Percentiles rank a stretch among this genome's conserved stretches.
Conservation (phyloP, 495 filamentous ascomycete genomes). For the Parathielavia hyrcaniae region DNA sequence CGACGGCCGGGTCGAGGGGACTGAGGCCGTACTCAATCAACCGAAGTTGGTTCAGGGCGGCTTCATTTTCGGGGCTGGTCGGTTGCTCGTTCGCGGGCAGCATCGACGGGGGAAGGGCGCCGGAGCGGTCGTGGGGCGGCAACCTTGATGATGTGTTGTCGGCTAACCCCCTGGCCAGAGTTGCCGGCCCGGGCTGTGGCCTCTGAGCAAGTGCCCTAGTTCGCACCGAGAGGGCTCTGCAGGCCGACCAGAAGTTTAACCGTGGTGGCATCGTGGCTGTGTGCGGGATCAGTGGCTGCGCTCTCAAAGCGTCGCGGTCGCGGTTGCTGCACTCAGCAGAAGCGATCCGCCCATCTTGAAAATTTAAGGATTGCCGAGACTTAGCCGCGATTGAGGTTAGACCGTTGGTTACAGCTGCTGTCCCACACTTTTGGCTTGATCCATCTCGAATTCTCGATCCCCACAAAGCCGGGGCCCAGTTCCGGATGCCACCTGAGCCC, state of each 20-base stretch:
- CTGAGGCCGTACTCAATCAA: constrained; percentile 31
- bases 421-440: not conserved
- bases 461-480: not conserved
- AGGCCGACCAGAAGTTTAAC: constrained; percentile 40
- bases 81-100: constrained; percentile 7
- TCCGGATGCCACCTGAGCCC: no score
- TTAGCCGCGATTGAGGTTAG: constrained; percentile 13
- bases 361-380: constrained; percentile 13
- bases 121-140: not conserved
- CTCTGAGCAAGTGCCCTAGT: constrained; percentile 39
- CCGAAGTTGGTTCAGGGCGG: constrained; percentile 35
- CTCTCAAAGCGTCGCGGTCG: not conserved
- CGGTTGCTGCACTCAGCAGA: not conserved
- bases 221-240: constrained; percentile 43
- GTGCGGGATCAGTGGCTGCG: constrained; percentile 10
- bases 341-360: constrained; percentile 11
- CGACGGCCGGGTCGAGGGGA: constrained; percentile 26
- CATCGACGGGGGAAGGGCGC: constrained; percentile 14
- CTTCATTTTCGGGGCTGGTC: constrained; percentile 32
- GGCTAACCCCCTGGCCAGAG: constrained; percentile 44
- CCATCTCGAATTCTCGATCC: not conserved
- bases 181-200: constrained; percentile 56
- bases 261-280: constrained; percentile 44
- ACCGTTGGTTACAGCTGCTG: not conserved
- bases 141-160: constrained; percentile 10